Percentiles rank a stretch among this genome's conserved stretches.
These are phyloP conservation scores for Calcarisporium arbuscula DNA, from an alignment of 2,329 filamentous ascomycete genomes.

Conservation along the genomic window DNA sequence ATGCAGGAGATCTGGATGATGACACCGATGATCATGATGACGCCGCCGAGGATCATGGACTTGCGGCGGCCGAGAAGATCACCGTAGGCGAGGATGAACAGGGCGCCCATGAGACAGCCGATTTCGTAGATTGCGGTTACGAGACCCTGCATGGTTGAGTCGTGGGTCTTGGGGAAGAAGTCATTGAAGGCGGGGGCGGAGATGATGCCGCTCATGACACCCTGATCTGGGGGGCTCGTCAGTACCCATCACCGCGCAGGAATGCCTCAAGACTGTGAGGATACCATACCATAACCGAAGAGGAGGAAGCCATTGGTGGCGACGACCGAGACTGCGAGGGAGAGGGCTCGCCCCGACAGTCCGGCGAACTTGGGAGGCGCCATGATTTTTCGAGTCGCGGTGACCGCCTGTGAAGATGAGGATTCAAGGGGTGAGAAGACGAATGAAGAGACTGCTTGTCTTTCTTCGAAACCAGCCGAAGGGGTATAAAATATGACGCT, in stretches of 20 bases:
- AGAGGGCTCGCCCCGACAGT: constrained; percentile 51
- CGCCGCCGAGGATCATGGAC: constrained; percentile 50
- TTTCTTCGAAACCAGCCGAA: no score
- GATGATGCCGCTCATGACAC: constrained; percentile 49
- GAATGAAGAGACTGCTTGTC: no score
- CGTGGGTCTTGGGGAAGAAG: constrained; percentile 37
- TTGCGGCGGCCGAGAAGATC: constrained; percentile 45
- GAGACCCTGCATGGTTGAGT: constrained; percentile 41
- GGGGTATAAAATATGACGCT: no score
- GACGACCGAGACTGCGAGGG: constrained; percentile 52
- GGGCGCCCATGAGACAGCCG: constrained; percentile 45
- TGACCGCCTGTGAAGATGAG: no score
- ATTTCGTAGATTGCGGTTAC: constrained; percentile 45
- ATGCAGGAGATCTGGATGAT: constrained; percentile 46
- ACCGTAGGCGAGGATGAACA: constrained; percentile 44
- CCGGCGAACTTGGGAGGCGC: constrained; percentile 50
- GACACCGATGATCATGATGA: constrained; percentile 55
- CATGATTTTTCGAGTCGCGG: no score
- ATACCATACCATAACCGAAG: constrained; percentile 56
- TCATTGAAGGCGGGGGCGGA: constrained; percentile 42
- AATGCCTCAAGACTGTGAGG: no score
- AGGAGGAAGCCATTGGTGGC: constrained; percentile 58
- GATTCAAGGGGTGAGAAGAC: no score
- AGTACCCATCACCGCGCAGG: no score
- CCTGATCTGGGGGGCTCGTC: no score